Evolutionary conservation across 2,329 filamentous ascomycete genomes (phyloP), one percentile per base, ranked within the genome.

Genomic region (Venturia pyrina): DNA sequence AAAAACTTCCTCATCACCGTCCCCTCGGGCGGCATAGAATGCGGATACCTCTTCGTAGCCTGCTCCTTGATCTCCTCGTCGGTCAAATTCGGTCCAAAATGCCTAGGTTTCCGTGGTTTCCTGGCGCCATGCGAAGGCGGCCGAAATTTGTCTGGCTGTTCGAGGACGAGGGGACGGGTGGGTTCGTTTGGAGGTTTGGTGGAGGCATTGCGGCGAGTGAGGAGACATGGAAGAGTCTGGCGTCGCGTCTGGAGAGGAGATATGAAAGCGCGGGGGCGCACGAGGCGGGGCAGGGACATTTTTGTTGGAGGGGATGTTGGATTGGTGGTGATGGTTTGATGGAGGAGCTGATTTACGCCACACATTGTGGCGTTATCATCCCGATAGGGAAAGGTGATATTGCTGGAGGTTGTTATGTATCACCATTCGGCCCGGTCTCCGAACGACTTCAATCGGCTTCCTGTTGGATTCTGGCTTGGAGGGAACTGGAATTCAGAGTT

Each of bases 61-160:
- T 91, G 91, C 68, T 82, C 83, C 68, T 83, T 79, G 63, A 81
- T 78, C 76, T 96, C 89, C 63, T 87, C 83, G 24, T 82, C 79
- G 19, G 85, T 87, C 68, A 92, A 78, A 28, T 85, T 78, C 21
- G 91, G 89, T 46, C 91, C 92, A 10, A 61, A 46, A n/a, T 28
- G n/a, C 5, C 60, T 19, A 75, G 88, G 86, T 71, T 83, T 82
- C 40, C 88, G 87, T 7, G 80, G 75, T 64, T 78, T 77, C 69
- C 83, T 81, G 28, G 89, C 81, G 15, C 89, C 88, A 76, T 98
- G 95, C 0, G 93, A 98, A 0, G 95, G 95, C 1, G 95, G 93
- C 61, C 90, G 90, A 82, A 96, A 98, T 75, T 88, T 89, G 72
- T 89, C 84, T 32, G 93, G 93, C 77, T 97, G 91, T 71, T 90